Base-by-base conservation (phyloP, 164 flowering plant species). In the Vitis riparia region DNA sequence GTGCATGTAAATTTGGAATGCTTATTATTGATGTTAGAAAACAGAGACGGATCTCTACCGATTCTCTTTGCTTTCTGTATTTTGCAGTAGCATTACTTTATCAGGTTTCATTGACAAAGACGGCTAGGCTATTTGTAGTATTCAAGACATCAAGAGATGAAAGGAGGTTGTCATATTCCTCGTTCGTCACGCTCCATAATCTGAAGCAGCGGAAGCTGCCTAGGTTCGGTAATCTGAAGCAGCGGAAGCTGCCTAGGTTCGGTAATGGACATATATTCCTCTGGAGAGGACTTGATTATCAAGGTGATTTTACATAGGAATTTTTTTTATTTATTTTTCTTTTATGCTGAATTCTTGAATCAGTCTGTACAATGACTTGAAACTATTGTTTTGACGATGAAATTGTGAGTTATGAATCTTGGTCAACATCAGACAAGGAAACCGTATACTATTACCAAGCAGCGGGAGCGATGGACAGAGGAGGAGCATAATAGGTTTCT, bases 401-500 rank as follows among this genome's bases (percentile, higher is more conserved):
- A 30, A 49, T 11, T 30, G 15, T 51, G 49, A 64, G 12, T 61
- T 67, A 13, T 49, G 37, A 62, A 19, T 8, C 70, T 50, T 27
- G 51, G 55, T 17, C 2, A 49, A 65, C 76, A 67, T 63, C 79
- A 94, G 97, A 68, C 91, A n/a, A 86, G 99, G 78, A 94, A 94
- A 76, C 99, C 97, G 0, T 94, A 94, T 71, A 94, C 97, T 6
- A 92, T 94, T 8, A 88, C 94, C 3, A 92, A 94, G 83, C 97
- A 92, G 71, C 88, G 99, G 3, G 97, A 94, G 78, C 81, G 96
- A 78, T 94, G 99, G 99, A 92, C 99, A 27, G 93, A 87, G 76
- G 99, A 92, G 81, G 98, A 94, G 78, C 98, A 94, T 70, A 85
- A 83, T 71, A 86, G 90, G 85, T 94, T 94, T 76, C 81, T 94